A percentile compares a stretch with the other conserved stretches of the same genome.
phyloP scores from a whole-genome alignment of 352 stramenopile genomes.

The Phytophthora sp. region DNA sequence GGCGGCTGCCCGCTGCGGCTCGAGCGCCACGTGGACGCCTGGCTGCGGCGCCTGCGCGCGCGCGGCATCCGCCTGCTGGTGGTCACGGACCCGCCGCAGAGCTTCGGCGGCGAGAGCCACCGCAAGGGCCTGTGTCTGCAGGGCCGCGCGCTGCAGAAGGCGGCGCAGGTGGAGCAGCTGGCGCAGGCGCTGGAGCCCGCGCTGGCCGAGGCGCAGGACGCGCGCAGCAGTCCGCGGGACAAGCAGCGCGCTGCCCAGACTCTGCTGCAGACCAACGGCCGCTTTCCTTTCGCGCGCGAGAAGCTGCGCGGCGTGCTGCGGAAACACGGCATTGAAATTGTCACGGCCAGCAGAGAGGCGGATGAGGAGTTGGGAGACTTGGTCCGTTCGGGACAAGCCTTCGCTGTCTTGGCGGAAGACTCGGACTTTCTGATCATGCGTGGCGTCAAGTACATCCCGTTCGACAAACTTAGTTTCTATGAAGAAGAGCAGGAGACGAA shows the following conservation, averaged over 20 bases:
- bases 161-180: constrained; percentile 51
- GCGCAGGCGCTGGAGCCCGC: too few relatives aligned
- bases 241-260: constrained; percentile 24
- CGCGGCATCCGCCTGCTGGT: constrained; percentile 67
- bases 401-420: constrained; percentile 80
- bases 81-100: constrained; percentile 75
- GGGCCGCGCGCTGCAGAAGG: constrained; percentile 65
- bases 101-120: constrained; percentile 73
- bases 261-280: constrained; percentile 67
- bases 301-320: constrained; percentile 67
- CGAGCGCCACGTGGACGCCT: constrained; percentile 52
- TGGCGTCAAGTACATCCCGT: constrained; percentile 83
- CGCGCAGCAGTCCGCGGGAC: neutral
- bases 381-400: constrained; percentile 56
- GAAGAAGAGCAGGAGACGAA: constrained; percentile 11
- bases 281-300: constrained; percentile 80
- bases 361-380: constrained; percentile 78
- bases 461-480: constrained; percentile 49
- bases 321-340: constrained; percentile 53
- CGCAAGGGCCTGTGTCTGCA: constrained; percentile 64
- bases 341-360: constrained; percentile 68
- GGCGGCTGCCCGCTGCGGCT: constrained; percentile 58
- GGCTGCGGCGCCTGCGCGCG: constrained; percentile 46
- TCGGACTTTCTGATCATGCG: constrained; percentile 91
- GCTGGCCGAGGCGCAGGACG: too few relatives aligned